A percentile compares a stretch with the other conserved stretches of the same genome.
phyloP scores from a whole-genome alignment of 2,329 filamentous ascomycete species.

The Sporothrix brunneoviolacea region DNA sequence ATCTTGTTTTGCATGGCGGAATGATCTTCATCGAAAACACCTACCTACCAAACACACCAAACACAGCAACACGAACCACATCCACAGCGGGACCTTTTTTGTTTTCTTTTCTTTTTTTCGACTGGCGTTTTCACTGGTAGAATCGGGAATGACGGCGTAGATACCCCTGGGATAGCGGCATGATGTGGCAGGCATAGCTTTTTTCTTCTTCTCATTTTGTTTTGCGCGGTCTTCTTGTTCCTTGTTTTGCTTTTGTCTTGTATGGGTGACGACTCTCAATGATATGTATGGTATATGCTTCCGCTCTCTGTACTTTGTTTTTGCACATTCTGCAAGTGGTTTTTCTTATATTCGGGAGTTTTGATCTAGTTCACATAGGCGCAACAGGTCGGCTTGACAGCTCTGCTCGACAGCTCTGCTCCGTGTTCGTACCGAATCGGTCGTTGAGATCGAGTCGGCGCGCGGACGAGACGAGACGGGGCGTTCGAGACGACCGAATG shows the following conservation, averaged over 20 bases:
- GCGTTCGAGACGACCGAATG: too few species aligned
- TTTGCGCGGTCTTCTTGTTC: not conserved
- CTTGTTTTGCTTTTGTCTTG: not conserved
- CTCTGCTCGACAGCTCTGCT: too few species aligned
- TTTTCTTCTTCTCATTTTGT: not conserved
- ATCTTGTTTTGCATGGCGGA: too few species aligned
- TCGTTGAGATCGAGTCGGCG: not conserved
- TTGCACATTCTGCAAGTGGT: not conserved
- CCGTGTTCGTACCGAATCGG: too few species aligned
- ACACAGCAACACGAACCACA: not conserved
- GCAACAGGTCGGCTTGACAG: too few species aligned
- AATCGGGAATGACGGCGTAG: constrained; percentile 6
- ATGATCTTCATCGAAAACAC: not conserved
- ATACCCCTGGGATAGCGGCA: constrained; percentile 8
- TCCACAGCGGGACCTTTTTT: not conserved
- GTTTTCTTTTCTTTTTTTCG: not conserved
- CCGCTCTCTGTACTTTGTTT: not conserved
- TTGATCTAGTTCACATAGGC: not conserved
- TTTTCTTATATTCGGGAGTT: not conserved
- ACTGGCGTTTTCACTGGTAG: constrained; percentile 5
- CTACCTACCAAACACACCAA: not conserved
- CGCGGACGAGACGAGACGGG: not conserved
- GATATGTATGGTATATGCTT: not conserved
- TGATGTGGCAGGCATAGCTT: not conserved
- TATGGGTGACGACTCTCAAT: not conserved